These are phyloP conservation scores for Rhododendron simsii DNA, from an alignment of 148 eudicot genomes.

Conservation along the genomic window DNA sequence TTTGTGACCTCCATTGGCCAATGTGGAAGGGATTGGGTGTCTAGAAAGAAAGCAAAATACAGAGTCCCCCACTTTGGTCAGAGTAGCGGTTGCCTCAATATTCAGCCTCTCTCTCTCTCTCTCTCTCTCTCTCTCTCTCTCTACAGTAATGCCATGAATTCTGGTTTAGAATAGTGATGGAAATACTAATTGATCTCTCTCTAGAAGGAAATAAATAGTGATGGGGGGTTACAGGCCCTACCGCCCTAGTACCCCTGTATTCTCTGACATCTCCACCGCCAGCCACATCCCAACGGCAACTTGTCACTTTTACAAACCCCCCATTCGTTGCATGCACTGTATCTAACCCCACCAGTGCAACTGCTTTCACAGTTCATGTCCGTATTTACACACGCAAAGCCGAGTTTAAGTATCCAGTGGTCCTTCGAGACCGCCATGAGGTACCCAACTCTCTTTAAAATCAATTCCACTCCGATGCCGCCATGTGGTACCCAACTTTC, in stretches of 20 bases:
- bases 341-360: background rate
- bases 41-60: background rate
- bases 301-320: background rate
- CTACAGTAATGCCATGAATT: background rate
- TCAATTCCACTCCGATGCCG: no score
- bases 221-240: background rate
- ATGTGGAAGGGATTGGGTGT: background rate
- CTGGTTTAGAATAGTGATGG: background rate
- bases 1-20: background rate
- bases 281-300: slow-evolving; percentile 7
- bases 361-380: background rate
- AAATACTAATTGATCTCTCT: background rate
- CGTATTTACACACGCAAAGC: background rate
- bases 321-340: slow-evolving; percentile 13
- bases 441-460: no score
- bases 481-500: no score
- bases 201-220: slow-evolving; percentile 3
- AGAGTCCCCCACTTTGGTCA: slow-evolving; percentile 2
- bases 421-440: background rate
- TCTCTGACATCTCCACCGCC: slow-evolving; percentile 21
- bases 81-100: background rate
- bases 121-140: background rate
- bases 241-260: background rate
- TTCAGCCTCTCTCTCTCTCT: background rate
- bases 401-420: background rate